phyloP scores from a whole-genome alignment of 2,329 filamentous ascomycete species.

The Domatiomyces globalis region DNA sequence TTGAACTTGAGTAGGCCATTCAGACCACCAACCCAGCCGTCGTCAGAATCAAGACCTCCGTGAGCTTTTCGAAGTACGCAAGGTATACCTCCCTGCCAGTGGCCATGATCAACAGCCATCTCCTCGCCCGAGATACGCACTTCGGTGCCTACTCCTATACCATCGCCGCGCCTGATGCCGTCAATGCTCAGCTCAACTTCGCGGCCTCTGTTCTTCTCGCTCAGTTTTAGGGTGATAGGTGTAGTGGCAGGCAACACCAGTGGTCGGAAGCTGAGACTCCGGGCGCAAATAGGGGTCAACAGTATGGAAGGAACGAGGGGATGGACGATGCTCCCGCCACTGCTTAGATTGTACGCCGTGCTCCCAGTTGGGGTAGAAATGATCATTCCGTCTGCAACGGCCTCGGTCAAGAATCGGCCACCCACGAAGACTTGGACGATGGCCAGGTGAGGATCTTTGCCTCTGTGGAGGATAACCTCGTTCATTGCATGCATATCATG shows the following conservation, averaged over 20 bases:
- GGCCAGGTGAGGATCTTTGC: constrained; percentile 75
- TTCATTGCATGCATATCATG: constrained; percentile 64
- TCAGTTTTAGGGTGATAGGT: constrained; percentile 66
- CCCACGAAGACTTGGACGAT: constrained; percentile 87
- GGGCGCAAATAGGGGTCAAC: constrained; percentile 85
- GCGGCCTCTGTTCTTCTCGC: constrained; percentile 61
- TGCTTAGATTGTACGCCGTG: constrained; percentile 88
- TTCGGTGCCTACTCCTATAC: constrained; percentile 62
- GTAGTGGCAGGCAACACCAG: constrained; percentile 78
- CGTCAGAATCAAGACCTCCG: constrained; percentile 46
- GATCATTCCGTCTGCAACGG: constrained; percentile 87
- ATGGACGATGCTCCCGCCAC: constrained; percentile 85
- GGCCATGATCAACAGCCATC: constrained; percentile 35
- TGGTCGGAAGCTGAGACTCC: constrained; percentile 82
- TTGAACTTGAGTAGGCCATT: constrained; percentile 95
- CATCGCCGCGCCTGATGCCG: constrained; percentile 51
- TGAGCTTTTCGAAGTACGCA: constrained; percentile 61
- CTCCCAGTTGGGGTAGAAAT: constrained; percentile 88
- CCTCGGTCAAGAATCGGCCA: constrained; percentile 78
- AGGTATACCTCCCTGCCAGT: constrained; percentile 68
- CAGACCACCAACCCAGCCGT: constrained; percentile 91
- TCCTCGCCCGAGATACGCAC: constrained; percentile 79
- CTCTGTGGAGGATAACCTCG: constrained; percentile 85
- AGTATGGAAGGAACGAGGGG: constrained; percentile 78
- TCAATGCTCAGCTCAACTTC: constrained; percentile 71